Evolutionary conservation across 768 basidiomycete genomes (phyloP).

Genomic region (Suillus bovinus): DNA sequence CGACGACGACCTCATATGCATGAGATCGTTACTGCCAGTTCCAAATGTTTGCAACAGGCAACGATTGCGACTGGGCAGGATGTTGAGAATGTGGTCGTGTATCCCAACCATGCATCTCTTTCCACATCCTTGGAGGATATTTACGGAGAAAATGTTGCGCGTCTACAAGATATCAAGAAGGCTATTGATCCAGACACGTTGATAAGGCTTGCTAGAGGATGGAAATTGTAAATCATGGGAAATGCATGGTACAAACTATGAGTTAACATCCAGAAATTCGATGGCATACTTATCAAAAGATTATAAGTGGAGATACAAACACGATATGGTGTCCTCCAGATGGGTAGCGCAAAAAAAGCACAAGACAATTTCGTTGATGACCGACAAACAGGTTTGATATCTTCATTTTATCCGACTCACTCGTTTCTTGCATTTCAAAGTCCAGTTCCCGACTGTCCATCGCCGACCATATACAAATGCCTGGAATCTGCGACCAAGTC

Average conservation of each 20-base stretch:
- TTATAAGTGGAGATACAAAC: neutral
- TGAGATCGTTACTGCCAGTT: slow-evolving; percentile 39
- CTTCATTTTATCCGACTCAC: neutral
- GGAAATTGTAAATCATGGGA: slow-evolving; percentile 38
- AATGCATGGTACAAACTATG: neutral
- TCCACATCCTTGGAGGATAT: slow-evolving; percentile 51
- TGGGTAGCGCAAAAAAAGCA: neutral
- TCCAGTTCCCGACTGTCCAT: neutral
- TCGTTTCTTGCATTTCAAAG: slow-evolving; percentile 5
- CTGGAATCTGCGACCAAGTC: neutral
- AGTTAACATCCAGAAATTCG: neutral
- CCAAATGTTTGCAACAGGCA: slow-evolving; percentile 39
- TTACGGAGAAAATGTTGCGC: slow-evolving; percentile 50
- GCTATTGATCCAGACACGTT: slow-evolving; percentile 55
- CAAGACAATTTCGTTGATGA: neutral
- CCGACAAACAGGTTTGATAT: neutral
- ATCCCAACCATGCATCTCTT: slow-evolving; percentile 61
- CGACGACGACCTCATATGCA: slow-evolving; percentile 43
- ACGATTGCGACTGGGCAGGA: slow-evolving; percentile 40
- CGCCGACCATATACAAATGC: neutral
- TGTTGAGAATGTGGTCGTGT: slow-evolving; percentile 41
- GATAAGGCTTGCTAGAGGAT: slow-evolving; percentile 71
- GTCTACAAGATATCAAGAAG: slow-evolving; percentile 41
- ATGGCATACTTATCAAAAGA: neutral
- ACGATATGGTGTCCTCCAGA: neutral